Base-by-base conservation (phyloP, 768 basidiomycete genomes). In the Suillus subalutaceus region DNA sequence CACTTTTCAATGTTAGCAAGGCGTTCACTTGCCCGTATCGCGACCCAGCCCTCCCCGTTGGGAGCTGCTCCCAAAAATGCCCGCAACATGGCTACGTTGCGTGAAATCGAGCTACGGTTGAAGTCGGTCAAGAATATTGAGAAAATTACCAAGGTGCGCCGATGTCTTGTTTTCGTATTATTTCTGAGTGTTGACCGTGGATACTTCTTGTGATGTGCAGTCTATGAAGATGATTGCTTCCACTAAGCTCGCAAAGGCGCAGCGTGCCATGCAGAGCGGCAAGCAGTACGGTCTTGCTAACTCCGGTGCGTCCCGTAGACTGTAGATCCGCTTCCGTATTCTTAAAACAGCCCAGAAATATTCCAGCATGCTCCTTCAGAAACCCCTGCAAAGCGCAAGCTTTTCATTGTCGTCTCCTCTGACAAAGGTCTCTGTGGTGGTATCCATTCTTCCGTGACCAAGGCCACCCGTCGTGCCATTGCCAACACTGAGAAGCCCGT, bases 211-310 rank as follows among this genome's bases (percentile, higher is more conserved):
- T 48, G 20, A 43, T 56, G 44, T 75, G 16, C 74, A 96, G 92
- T 94, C 95, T 60, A 97, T 97, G 94, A 97, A 97, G 86, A 96
- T 99, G 88, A 97, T 98, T 85, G 97, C 96, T 65, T 98, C 97
- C 61, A 97, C 96, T 62, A 96, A 96, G 79, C 90, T 99, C 43
- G 87, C 90, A 73, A 96, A 97, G 82, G 97, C 97, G 63, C 94
- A 97, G 84, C 87, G 90, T 71, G 94, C 96, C 67, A 96, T 98
- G 94, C 81, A 83, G 69, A 86, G 86, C 63, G 97, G 96, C 71
- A 98, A 97, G 85, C 80, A 89, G 73, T 97, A 98, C 80, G 97
- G 97, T 70, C 78, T 89, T 69, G 94, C 96, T 76, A 96, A 96
- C 84, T 84, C 90, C 69, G 94, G 94, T 94, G 70, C 18, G 76